Conservation (phyloP, 140 eudicot genomes). For the Erigeron philadelphicus region DNA sequence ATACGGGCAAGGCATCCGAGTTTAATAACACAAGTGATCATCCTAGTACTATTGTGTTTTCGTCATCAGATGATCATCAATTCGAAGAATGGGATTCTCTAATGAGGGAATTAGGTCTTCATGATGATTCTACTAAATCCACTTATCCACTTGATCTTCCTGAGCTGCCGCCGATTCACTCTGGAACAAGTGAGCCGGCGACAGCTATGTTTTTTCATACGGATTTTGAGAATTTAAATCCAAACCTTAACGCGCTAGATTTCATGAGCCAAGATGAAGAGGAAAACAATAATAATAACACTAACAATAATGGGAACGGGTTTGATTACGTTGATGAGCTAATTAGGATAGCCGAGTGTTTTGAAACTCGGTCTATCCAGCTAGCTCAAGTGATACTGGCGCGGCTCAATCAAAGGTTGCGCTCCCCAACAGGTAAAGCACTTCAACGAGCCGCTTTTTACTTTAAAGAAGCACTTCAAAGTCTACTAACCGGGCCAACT, state of each 20-base stretch:
- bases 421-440: conserved; percentile 60
- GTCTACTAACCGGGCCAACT: conserved; percentile 59
- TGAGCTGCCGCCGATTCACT: conserved; percentile 32
- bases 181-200: conserved; percentile 18
- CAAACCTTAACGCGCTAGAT: conserved; percentile 32
- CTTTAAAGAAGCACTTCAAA: conserved; percentile 86
- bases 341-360: conserved; percentile 71
- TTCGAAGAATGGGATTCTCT: conserved; percentile 85
- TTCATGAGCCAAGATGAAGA: conserved; percentile 35
- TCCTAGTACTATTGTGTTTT: conserved; percentile 24
- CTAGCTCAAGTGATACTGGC: conserved; percentile 66
- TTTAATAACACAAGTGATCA: conserved; percentile 15
- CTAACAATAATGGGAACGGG: conserved; percentile 25
- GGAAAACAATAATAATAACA: not conserved
- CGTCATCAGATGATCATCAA: conserved; percentile 33
- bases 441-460: conserved; percentile 87
- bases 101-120: conserved; percentile 74
- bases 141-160: conserved; percentile 33
- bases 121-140: conserved; percentile 59
- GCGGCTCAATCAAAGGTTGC: conserved; percentile 80
- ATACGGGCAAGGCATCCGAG: conserved; percentile 25
- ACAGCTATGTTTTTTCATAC: conserved; percentile 32
- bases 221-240: conserved; percentile 37
- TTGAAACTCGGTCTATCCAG: conserved; percentile 73
- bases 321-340: conserved; percentile 77